These are phyloP conservation scores for Paecilomyces sp. DNA, from an alignment of 2,329 filamentous ascomycete genomes.

Conservation along the genomic window DNA sequence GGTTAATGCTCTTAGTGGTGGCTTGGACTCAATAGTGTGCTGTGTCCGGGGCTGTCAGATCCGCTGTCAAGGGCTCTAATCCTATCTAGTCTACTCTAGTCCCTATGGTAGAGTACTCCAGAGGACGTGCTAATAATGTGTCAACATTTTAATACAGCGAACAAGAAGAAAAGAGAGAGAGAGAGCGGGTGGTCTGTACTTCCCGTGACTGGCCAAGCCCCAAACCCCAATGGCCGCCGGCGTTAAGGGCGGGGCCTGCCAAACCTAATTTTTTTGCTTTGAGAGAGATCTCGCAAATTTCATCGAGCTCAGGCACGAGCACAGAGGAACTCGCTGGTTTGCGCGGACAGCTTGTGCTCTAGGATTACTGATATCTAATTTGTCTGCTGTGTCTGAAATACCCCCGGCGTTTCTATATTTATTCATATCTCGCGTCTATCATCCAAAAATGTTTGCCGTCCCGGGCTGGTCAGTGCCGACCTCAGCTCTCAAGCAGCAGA, in stretches of 20 bases:
- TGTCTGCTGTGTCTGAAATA: background rate
- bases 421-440: background rate
- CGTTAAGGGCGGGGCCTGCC: background rate
- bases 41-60: background rate
- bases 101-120: too few relatives aligned
- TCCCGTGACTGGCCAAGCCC: background rate
- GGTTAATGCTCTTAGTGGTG: background rate
- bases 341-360: background rate
- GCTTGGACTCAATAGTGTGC: background rate
- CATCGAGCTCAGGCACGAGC: background rate
- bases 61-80: background rate
- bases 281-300: background rate
- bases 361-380: background rate
- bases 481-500: conserved; percentile 64
- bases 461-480: conserved; percentile 83
- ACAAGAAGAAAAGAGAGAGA: too few relatives aligned
- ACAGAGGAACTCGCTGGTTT: background rate
- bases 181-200: background rate
- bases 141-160: too few relatives aligned
- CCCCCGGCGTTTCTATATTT: background rate
- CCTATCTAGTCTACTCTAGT: too few relatives aligned
- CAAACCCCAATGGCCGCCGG: background rate
- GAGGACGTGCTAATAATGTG: too few relatives aligned
- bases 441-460: conserved; percentile 70
- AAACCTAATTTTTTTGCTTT: background rate